Evolutionary conservation across 2,329 filamentous ascomycete genomes (phyloP).

Genomic region (Ophiostoma pallidulum): DNA sequence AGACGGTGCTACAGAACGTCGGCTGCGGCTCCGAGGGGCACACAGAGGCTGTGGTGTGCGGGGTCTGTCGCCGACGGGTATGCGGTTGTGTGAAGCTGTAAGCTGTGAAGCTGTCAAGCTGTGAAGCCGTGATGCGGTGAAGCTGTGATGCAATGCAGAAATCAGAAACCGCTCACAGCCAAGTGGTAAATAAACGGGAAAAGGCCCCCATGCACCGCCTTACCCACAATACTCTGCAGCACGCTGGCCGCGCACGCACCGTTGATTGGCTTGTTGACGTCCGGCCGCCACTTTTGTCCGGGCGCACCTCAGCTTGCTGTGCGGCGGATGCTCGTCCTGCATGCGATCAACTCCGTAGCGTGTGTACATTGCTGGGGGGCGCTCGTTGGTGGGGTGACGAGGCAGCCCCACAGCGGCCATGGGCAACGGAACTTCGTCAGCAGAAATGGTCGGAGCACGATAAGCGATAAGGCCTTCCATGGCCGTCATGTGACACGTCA

Average conservation of each 20-base stretch:
- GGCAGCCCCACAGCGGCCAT: constrained; percentile 6
- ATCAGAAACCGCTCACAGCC: no score
- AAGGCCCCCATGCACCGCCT: not conserved
- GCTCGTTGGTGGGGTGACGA: constrained; percentile 12
- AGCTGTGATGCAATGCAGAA: no score
- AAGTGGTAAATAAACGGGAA: constrained; percentile 1
- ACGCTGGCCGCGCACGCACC: constrained; percentile 1
- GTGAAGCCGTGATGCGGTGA: no score
- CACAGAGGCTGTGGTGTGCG: no score
- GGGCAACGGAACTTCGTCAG: not conserved
- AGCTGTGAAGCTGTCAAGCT: no score
- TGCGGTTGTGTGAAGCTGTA: not conserved
- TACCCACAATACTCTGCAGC: not conserved
- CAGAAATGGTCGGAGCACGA: not conserved
- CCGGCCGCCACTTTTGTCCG: constrained; percentile 1
- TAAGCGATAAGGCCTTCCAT: constrained; percentile 2
- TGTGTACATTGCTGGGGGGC: constrained; percentile 1
- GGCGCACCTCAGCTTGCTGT: not conserved
- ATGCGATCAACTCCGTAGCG: not conserved
- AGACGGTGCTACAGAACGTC: no score
- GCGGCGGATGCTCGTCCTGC: not conserved
- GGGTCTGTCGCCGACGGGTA: no score
- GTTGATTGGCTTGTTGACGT: constrained; percentile 8
- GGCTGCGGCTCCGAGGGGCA: no score
- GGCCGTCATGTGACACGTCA: not conserved